Conservation (phyloP, 768 basidiomycete genomes). For the Mycena leptocephala region DNA sequence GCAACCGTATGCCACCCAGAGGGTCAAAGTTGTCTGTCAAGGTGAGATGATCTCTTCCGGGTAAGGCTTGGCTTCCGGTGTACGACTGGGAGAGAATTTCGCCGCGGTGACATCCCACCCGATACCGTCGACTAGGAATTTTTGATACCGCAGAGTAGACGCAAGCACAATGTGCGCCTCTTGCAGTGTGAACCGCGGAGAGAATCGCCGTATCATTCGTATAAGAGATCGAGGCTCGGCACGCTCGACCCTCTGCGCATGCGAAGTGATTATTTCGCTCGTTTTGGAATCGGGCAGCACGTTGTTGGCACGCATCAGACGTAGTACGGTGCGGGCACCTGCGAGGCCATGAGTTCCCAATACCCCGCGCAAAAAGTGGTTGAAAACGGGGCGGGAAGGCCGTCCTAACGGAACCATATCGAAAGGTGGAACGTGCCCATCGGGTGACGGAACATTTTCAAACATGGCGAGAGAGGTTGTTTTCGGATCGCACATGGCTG, state of each 20-base stretch:
- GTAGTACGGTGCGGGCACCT: constrained; percentile 63
- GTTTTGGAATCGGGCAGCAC: constrained; percentile 72
- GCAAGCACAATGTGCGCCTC: constrained; percentile 73
- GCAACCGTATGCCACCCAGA: constrained; percentile 60
- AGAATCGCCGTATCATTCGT: constrained; percentile 63
- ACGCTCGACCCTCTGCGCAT: constrained; percentile 62
- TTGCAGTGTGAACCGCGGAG: constrained; percentile 67
- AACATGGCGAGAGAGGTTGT: constrained; percentile 48
- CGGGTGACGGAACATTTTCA: constrained; percentile 39
- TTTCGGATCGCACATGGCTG: constrained; percentile 58
- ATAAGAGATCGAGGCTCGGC: constrained; percentile 64
- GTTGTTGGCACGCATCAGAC: constrained; percentile 68
- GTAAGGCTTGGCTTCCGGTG: constrained; percentile 22
- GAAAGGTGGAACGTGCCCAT: constrained; percentile 45
- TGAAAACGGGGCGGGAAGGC: constrained; percentile 69
- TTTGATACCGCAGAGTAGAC: constrained; percentile 68
- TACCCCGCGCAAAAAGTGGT: constrained; percentile 70
- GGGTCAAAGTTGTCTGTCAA: constrained; percentile 62
- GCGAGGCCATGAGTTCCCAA: constrained; percentile 66
- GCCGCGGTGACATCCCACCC: constrained; percentile 65
- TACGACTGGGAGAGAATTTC: constrained; percentile 53
- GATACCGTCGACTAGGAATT: constrained; percentile 56
- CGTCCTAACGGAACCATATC: constrained; percentile 45
- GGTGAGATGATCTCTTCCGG: constrained; percentile 38
- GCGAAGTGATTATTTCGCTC: constrained; percentile 67